Evolutionary conservation across 78 protist species (phyloP).

Genomic region (Speleostelium caveatum): DNA sequence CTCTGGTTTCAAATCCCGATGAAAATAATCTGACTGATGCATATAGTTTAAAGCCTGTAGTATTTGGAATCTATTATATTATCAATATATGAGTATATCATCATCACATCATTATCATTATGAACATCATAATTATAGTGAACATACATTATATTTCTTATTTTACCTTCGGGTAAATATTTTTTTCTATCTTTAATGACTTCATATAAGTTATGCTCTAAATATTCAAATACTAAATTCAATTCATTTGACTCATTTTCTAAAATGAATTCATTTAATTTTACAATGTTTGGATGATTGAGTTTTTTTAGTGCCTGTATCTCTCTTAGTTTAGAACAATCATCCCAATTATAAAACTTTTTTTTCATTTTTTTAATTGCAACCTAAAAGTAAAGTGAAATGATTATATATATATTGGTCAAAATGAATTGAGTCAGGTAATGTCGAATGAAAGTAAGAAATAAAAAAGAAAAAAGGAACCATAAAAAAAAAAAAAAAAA

Average conservation of each 20-base stretch:
- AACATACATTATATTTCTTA: conserved; percentile 79
- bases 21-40: conserved; percentile 91
- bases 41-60: conserved; percentile 93
- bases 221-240: conserved; percentile 96
- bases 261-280: conserved; percentile 96
- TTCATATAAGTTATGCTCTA: conserved; percentile 93
- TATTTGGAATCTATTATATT: conserved; percentile 84
- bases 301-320: conserved; percentile 92
- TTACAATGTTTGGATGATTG: conserved; percentile 96
- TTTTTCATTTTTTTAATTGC: conserved; percentile 98
- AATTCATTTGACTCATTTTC: conserved; percentile 90
- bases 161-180: conserved; percentile 81
- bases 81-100: conserved; percentile 7
- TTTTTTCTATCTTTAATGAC: conserved; percentile 86
- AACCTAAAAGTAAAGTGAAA: conserved; percentile 79
- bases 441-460: no score
- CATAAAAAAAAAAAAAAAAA: no score
- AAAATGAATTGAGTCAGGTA: no score
- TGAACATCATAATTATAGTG: background rate
- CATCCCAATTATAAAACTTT: conserved; percentile 94
- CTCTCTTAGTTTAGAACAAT: conserved; percentile 93
- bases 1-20: conserved; percentile 98
- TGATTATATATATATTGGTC: no score
- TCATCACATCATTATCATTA: background rate
- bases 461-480: no score